Percentiles rank a stretch among this genome's conserved stretches.
Evolutionary conservation across 208 protist species (phyloP).

Genomic region (Wallacemonas rigidus): DNA sequence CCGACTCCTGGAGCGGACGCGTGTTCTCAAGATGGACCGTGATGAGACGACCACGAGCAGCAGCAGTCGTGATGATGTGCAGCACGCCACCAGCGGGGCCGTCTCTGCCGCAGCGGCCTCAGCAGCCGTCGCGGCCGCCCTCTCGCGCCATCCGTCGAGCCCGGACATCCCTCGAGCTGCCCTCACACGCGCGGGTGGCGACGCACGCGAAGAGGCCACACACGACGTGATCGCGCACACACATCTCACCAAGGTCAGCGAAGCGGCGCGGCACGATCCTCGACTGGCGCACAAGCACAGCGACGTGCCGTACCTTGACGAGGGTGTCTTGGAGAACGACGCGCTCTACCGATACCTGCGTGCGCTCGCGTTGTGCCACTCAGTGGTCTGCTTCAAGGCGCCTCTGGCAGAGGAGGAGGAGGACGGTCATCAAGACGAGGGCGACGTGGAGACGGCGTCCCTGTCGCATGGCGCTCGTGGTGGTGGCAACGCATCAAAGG

Average conservation of each 20-base stretch:
- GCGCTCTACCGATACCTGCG: conserved; percentile 64
- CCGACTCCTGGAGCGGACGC: background rate
- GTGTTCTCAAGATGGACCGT: background rate
- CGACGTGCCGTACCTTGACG: conserved; percentile 21
- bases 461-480: too few relatives aligned
- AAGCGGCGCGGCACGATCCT: background rate
- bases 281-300: conserved; percentile 14
- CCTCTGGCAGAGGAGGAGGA: conserved; percentile 9
- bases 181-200: background rate
- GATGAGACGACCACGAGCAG: background rate
- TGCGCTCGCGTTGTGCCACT: conserved; percentile 74
- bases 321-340: conserved; percentile 50
- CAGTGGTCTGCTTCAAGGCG: conserved; percentile 74
- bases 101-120: conserved; percentile 3
- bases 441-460: too few relatives aligned
- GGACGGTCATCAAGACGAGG: background rate
- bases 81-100: background rate
- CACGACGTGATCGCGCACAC: background rate
- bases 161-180: background rate
- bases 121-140: background rate
- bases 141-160: background rate
- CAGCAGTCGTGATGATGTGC: conserved; percentile 1
- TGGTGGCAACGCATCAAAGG: too few relatives aligned
- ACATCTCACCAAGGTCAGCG: background rate
- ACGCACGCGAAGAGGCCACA: background rate